Percentiles rank a stretch among this genome's conserved stretches.
Conservation (phyloP, 2,329 filamentous ascomycete genomes). For the Trichoderma guizhouense region DNA sequence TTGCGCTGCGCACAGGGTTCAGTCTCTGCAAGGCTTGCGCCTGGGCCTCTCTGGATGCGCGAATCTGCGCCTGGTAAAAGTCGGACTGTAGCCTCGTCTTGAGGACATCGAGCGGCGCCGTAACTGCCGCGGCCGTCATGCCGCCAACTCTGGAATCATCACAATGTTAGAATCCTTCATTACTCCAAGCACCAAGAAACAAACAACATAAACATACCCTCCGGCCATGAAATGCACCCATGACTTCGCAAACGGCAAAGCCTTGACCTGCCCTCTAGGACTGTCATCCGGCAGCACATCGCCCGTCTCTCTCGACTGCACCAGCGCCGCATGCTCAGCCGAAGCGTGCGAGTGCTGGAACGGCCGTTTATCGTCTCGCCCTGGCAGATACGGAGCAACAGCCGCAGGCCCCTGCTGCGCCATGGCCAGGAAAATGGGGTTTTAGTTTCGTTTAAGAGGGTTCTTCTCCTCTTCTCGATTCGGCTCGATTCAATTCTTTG, state of each 20-base stretch:
- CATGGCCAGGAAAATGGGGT: not conserved
- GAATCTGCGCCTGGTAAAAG: conserved; percentile 84
- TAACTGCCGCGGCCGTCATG: conserved; percentile 89
- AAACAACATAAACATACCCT: conserved; percentile 56
- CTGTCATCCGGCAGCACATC: conserved; percentile 48
- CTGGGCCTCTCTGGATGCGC: conserved; percentile 61
- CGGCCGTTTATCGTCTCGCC: conserved; percentile 31
- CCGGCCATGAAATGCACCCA: conserved; percentile 92
- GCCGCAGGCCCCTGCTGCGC: conserved; percentile 13
- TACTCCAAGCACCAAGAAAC: not conserved
- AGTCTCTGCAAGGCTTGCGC: conserved; percentile 47
- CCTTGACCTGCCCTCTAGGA: conserved; percentile 34
- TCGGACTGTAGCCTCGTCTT: conserved; percentile 93
- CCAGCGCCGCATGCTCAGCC: conserved; percentile 40
- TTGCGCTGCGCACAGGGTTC: conserved; percentile 61
- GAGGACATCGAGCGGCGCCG: conserved; percentile 87
- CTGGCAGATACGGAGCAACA: conserved; percentile 27
- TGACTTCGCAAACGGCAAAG: conserved; percentile 64
- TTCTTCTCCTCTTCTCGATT: not conserved
- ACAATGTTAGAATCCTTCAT: not conserved
- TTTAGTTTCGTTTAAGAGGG: not conserved
- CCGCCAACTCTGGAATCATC: conserved; percentile 64
- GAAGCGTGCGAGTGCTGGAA: conserved; percentile 30
- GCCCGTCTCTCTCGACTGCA: conserved; percentile 61
- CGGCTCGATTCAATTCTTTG: not conserved